Conservation (phyloP, 805 yeast species). For the Saccharomyces jurei region DNA sequence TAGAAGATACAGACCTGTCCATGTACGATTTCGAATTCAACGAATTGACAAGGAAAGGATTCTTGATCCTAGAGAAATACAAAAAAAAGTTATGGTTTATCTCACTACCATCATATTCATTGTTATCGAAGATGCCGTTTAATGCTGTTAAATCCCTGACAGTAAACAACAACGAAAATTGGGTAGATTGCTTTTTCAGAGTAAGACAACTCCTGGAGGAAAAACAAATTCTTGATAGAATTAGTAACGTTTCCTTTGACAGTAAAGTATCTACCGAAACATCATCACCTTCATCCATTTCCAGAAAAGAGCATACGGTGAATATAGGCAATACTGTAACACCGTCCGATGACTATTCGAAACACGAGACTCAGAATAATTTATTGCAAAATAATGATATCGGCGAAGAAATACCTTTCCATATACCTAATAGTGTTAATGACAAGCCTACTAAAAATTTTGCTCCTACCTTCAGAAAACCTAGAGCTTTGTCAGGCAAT, state of each 20-base stretch:
- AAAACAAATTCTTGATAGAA: slow-evolving; percentile 6
- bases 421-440: neutral
- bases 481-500: neutral
- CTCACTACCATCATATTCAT: slow-evolving; percentile 33
- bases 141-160: neutral
- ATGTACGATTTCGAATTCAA: slow-evolving; percentile 78
- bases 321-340: neutral
- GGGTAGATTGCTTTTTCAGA: slow-evolving; percentile 64
- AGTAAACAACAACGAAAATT: slow-evolving; percentile 33
- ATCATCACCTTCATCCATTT: slow-evolving; percentile 1
- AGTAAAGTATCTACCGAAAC: slow-evolving; percentile 1
- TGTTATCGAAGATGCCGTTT: slow-evolving; percentile 10
- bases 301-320: slow-evolving; percentile 1
- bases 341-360: neutral
- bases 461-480: neutral
- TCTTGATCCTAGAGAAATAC: slow-evolving; percentile 54
- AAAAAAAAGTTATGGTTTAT: slow-evolving; percentile 52
- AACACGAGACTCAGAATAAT: neutral
- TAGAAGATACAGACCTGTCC: slow-evolving; percentile 45
- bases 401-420: neutral
- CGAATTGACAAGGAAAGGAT: slow-evolving; percentile 49
- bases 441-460: neutral
- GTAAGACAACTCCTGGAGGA: slow-evolving; percentile 50
- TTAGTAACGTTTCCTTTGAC: slow-evolving; percentile 7
- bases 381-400: neutral